Conservation (phyloP, 345 rosid genomes). For the Punica granatum region DNA sequence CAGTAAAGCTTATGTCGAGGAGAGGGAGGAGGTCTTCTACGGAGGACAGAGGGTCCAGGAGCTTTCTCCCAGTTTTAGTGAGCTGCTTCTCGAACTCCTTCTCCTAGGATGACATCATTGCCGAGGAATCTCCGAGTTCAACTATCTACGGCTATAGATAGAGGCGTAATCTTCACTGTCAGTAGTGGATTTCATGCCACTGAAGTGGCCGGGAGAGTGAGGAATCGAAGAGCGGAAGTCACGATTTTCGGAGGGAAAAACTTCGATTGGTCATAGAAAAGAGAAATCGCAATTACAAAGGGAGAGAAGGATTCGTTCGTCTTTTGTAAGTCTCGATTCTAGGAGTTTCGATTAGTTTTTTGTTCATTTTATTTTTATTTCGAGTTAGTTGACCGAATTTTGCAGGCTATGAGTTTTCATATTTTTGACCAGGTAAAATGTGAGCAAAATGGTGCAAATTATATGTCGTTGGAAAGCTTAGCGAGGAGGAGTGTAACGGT, state of each 20-base stretch:
- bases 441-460: no score
- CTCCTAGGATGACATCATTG: conserved; percentile 25
- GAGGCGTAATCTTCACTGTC: neutral
- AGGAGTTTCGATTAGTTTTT: no score
- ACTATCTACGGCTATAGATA: neutral
- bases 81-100: conserved; percentile 67
- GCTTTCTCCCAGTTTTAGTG: conserved; percentile 60
- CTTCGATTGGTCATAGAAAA: neutral
- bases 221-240: neutral
- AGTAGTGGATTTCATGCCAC: neutral
- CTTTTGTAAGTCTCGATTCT: no score
- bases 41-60: conserved; percentile 46
- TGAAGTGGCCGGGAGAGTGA: neutral
- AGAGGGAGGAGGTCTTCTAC: conserved; percentile 72
- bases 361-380: no score
- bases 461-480: no score
- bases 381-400: no score
- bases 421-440: no score
- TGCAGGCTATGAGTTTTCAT: no score
- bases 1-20: conserved; percentile 61
- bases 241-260: neutral
- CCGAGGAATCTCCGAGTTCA: neutral
- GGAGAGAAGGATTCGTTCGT: neutral
- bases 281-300: neutral
- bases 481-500: no score